Conservation (phyloP, 495 filamentous ascomycete species). For the Daldinia bambusicola region DNA sequence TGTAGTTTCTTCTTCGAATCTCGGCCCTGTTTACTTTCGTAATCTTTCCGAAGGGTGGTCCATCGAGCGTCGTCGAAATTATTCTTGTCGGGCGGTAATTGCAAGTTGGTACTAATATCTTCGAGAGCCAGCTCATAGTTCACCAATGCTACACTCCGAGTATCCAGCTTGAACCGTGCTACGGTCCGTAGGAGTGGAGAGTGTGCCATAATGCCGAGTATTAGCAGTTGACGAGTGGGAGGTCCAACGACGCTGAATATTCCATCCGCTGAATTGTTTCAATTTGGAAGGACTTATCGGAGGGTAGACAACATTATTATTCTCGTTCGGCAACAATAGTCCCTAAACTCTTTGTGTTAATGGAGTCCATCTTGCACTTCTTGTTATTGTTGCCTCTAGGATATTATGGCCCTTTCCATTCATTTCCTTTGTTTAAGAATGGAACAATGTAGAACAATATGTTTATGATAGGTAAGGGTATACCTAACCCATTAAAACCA, state of each 20-base stretch:
- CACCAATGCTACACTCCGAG: constrained; percentile 30
- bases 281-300: background rate
- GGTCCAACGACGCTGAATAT: background rate
- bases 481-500: background rate
- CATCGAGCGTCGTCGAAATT: constrained; percentile 31
- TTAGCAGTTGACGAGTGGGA: background rate
- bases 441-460: background rate
- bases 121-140: constrained; percentile 39
- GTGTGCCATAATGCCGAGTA: constrained; percentile 25
- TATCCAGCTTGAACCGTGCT: constrained; percentile 28
- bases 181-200: constrained; percentile 35
- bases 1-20: background rate
- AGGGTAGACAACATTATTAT: background rate
- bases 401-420: background rate
- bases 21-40: constrained; percentile 25
- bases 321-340: background rate
- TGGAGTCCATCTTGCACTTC: background rate
- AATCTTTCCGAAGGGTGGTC: constrained; percentile 29
- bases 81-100: constrained; percentile 13
- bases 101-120: constrained; percentile 17
- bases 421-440: background rate
- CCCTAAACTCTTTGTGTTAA: background rate
- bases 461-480: background rate
- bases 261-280: background rate
- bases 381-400: background rate